These are phyloP conservation scores for Hypoxylon sp. DNA, from an alignment of 2,329 filamentous ascomycete genomes.

Conservation along the genomic window DNA sequence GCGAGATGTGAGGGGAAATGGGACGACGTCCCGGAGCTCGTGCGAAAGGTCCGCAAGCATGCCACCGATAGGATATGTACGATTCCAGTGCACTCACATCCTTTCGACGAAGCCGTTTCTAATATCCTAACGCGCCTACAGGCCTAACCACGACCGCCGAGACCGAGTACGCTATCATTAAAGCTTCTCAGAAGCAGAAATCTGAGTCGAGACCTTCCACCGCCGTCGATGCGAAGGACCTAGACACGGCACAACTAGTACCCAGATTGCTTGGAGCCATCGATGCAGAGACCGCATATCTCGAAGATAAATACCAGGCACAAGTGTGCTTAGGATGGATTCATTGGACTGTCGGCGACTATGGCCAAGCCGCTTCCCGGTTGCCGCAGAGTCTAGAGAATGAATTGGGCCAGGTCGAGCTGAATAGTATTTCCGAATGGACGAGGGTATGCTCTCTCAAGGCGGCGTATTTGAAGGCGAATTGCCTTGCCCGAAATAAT, in stretches of 20 bases:
- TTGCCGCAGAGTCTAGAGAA: conserved; percentile 75
- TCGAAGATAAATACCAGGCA: conserved; percentile 80
- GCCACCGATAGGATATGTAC: conserved; percentile 87
- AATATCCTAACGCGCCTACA: conserved; percentile 55
- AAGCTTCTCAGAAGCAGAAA: conserved; percentile 63
- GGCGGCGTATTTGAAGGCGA: conserved; percentile 82
- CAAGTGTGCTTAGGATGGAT: conserved; percentile 88
- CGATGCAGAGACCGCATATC: conserved; percentile 67
- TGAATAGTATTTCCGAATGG: conserved; percentile 77
- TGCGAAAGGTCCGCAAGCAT: conserved; percentile 95
- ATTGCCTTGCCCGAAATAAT: conserved; percentile 66
- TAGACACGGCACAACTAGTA: conserved; percentile 63
- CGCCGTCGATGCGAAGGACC: conserved; percentile 59
- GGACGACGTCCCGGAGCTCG: conserved; percentile 87
- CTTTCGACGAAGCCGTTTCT: conserved; percentile 35
- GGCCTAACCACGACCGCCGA: conserved; percentile 80
- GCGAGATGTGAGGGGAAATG: conserved; percentile 91
- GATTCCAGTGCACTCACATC: conserved; percentile 51
- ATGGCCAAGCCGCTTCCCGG: conserved; percentile 70
- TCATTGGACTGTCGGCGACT: conserved; percentile 82
- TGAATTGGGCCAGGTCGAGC: conserved; percentile 67
- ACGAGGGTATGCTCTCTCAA: conserved; percentile 86
- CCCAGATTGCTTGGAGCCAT: conserved; percentile 70
- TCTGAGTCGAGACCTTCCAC: conserved; percentile 59
- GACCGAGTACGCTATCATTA: conserved; percentile 76